Conservation (phyloP, 1,139 yeast species). For the Yamadazyma kanchanaburiensis region DNA sequence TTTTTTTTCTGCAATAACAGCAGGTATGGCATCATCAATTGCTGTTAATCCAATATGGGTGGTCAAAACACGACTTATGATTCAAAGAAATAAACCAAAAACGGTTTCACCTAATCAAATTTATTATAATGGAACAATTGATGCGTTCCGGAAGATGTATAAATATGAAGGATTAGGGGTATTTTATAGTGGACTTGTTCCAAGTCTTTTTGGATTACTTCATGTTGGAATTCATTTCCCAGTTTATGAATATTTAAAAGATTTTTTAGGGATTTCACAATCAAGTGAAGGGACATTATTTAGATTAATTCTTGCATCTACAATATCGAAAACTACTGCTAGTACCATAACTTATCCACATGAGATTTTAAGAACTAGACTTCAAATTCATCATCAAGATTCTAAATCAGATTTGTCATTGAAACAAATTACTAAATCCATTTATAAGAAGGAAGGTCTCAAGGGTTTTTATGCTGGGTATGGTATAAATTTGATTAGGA, state of each 20-base stretch:
- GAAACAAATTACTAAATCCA: slow-evolving; percentile 31
- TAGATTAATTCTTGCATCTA: slow-evolving; percentile 61
- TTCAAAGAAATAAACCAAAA: slow-evolving; percentile 55
- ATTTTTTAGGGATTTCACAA: slow-evolving; percentile 27
- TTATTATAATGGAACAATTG: slow-evolving; percentile 73
- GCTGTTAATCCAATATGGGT: slow-evolving; percentile 97
- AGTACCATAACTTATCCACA: slow-evolving; percentile 92
- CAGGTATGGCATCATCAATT: slow-evolving; percentile 86
- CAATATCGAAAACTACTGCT: slow-evolving; percentile 85
- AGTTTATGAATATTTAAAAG: slow-evolving; percentile 80
- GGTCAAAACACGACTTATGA: slow-evolving; percentile 88
- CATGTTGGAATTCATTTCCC: slow-evolving; percentile 99
- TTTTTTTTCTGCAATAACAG: slow-evolving; percentile 79
- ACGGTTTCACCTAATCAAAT: slow-evolving; percentile 21
- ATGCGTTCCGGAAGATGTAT: slow-evolving; percentile 81
- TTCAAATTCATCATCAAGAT: slow-evolving; percentile 51
- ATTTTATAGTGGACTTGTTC: slow-evolving; percentile 88
- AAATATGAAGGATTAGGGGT: slow-evolving; percentile 73
- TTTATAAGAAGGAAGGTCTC: slow-evolving; percentile 70
- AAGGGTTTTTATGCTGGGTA: slow-evolving; percentile 89
- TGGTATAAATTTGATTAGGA: slow-evolving; percentile 78
- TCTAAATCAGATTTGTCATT: slow-evolving; percentile 9
- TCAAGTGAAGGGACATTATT: slow-evolving; percentile 35
- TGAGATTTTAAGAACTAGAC: slow-evolving; percentile 87
- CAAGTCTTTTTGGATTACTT: slow-evolving; percentile 83